A percentile compares a stretch with the other conserved stretches of the same genome.
These are phyloP conservation scores for Pseudogymnoascus sp. DNA, from an alignment of 2,329 filamentous ascomycete genomes.

Conservation along the genomic window DNA sequence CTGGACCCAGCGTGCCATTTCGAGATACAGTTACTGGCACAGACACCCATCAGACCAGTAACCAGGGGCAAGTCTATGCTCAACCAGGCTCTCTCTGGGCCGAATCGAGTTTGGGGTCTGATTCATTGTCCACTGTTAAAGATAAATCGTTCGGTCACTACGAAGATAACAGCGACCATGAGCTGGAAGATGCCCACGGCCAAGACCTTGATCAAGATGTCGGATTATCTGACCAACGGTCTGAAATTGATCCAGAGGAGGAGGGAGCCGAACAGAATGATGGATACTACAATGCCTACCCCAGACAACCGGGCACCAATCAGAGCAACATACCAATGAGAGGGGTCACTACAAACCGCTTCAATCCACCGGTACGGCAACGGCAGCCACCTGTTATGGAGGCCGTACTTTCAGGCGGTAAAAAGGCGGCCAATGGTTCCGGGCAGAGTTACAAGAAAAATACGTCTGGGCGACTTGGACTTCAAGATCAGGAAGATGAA, in stretches of 20 bases:
- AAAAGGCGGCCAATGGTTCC: background rate
- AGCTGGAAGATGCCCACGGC: background rate
- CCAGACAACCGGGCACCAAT: background rate
- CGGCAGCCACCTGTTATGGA: background rate
- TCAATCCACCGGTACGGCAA: background rate
- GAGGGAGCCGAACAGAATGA: background rate
- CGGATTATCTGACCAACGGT: background rate
- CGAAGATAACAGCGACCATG: background rate
- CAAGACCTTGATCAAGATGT: background rate
- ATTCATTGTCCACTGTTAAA: background rate
- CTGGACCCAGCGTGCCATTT: background rate
- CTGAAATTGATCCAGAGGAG: background rate
- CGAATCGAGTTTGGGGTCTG: background rate
- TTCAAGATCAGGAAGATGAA: background rate
- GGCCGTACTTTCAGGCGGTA: background rate
- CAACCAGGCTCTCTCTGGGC: background rate
- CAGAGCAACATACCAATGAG: background rate
- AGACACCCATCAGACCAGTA: background rate
- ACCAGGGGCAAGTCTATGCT: background rate
- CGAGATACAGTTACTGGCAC: background rate
- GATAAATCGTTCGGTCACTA: background rate
- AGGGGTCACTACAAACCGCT: background rate
- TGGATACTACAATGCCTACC: background rate
- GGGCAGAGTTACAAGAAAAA: background rate
- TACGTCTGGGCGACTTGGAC: background rate